phyloP scores from a whole-genome alignment of 225 moss, liverwort and hornwort species.

The Lunularia cruciata region DNA sequence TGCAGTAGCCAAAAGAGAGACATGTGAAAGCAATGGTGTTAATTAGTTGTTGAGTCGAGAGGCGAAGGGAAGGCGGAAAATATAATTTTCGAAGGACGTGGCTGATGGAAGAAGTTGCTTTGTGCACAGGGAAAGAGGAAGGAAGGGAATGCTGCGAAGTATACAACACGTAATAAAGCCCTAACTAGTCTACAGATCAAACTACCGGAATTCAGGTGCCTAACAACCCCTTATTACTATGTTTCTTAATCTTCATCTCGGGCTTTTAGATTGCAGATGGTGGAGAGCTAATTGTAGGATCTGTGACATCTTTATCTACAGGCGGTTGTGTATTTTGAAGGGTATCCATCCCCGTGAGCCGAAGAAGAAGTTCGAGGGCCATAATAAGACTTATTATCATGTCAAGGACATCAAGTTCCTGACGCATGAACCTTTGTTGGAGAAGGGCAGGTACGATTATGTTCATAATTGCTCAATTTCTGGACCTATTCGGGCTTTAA shows the following conservation, averaged over 20 bases:
- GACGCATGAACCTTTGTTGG: conserved; percentile 76
- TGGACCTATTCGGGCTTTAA: background rate
- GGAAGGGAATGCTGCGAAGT: conserved; percentile 72
- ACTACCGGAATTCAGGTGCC: conserved; percentile 78
- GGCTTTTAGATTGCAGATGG: too few relatives aligned
- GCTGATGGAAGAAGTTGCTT: background rate
- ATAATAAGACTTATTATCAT: conserved; percentile 94
- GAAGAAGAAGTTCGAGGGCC: conserved; percentile 89
- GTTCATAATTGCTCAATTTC: too few relatives aligned
- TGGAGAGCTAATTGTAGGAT: background rate
- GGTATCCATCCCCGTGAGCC: conserved; percentile 96
- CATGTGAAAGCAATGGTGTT: too few relatives aligned
- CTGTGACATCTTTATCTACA: background rate
- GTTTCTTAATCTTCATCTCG: too few relatives aligned
- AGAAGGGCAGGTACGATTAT: conserved; percentile 50
- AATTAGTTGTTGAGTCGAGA: too few relatives aligned
- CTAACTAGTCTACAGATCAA: conserved; percentile 83
- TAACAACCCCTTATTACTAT: background rate
- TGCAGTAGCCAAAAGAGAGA: too few relatives aligned
- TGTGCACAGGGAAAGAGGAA: conserved; percentile 47
- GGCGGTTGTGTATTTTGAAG: conserved; percentile 82
- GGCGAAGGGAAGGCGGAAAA: too few relatives aligned
- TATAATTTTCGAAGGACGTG: background rate
- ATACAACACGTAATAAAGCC: conserved; percentile 86
- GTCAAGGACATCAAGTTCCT: conserved; percentile 89